Percentiles rank a stretch among this genome's conserved stretches.
Evolutionary conservation across 768 basidiomycete genomes (phyloP).

Genomic region (Exsudoporus frostii): DNA sequence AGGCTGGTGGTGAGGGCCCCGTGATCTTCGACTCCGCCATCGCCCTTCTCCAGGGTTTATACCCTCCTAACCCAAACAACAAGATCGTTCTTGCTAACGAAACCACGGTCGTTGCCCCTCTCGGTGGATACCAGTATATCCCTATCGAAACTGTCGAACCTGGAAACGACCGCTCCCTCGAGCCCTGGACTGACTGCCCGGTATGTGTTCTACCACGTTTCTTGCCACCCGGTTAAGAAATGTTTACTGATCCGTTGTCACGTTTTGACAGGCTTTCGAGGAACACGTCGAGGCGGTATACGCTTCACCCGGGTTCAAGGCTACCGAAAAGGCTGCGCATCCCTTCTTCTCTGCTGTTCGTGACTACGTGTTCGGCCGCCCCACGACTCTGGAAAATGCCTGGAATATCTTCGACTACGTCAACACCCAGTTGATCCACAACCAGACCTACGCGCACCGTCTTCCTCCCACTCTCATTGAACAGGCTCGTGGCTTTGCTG

Average conservation of each 20-base stretch:
- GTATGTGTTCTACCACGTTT: conserved; percentile 33
- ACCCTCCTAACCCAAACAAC: conserved; percentile 74
- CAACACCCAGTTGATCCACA: conserved; percentile 73
- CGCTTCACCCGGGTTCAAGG: conserved; percentile 63
- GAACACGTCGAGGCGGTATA: conserved; percentile 62
- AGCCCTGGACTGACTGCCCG: conserved; percentile 71
- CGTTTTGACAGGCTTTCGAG: conserved; percentile 51
- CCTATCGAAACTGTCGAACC: conserved; percentile 89
- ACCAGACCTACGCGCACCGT: conserved; percentile 75
- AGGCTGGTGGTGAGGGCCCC: conserved; percentile 81
- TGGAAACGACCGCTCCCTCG: conserved; percentile 75
- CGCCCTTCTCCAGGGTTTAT: conserved; percentile 81
- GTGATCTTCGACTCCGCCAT: conserved; percentile 85
- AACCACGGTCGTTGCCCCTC: conserved; percentile 64
- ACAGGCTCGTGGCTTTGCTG: conserved; percentile 69
- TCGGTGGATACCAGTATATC: conserved; percentile 84
- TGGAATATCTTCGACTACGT: conserved; percentile 83
- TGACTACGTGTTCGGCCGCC: conserved; percentile 71
- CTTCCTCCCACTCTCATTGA: conserved; percentile 77
- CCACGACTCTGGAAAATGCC: conserved; percentile 64
- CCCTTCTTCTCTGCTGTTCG: conserved; percentile 64
- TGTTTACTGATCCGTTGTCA: conserved; percentile 11
- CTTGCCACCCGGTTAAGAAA: background rate
- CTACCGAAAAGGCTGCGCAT: conserved; percentile 49
- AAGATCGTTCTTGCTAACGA: conserved; percentile 78